Conservation (phyloP, 179 eudicot species). For the Camellia oleifera region DNA sequence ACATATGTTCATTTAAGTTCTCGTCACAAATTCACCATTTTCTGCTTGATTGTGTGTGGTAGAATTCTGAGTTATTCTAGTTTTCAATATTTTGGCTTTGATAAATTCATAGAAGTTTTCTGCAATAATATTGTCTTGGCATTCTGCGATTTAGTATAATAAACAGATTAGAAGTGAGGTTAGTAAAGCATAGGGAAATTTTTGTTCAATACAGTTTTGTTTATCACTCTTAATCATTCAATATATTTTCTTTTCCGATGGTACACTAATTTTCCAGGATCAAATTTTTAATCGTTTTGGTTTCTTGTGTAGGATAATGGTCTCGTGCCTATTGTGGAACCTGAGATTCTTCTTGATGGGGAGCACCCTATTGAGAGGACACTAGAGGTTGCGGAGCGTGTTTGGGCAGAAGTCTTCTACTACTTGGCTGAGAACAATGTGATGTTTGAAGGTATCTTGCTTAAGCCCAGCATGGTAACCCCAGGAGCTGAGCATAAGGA, state of each 20-base stretch:
- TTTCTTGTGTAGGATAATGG: slow-evolving; percentile 44
- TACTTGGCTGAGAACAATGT: slow-evolving; percentile 56
- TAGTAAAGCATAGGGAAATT: no score
- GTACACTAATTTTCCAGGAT: neutral
- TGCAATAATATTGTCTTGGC: neutral
- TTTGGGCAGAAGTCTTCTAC: slow-evolving; percentile 60
- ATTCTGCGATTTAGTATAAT: neutral
- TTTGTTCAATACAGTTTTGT: no score
- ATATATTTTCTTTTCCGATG: neutral
- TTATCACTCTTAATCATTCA: no score
- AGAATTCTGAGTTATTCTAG: no score
- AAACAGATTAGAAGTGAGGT: no score
- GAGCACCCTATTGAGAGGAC: slow-evolving; percentile 57
- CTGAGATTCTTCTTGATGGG: slow-evolving; percentile 64
- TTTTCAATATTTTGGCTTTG: neutral
- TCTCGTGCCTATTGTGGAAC: slow-evolving; percentile 59
- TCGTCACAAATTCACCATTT: no score
- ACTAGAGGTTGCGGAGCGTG: slow-evolving; percentile 50
- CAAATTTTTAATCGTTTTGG: neutral
- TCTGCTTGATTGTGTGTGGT: no score
- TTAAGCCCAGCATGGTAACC: slow-evolving; percentile 67
- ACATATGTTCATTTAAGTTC: neutral
- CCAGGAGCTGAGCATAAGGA: slow-evolving; percentile 67
- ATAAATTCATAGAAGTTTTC: neutral
- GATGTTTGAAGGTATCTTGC: slow-evolving; percentile 48